phyloP scores from a whole-genome alignment of 768 basidiomycete species.

The Dendrothele bispora region DNA sequence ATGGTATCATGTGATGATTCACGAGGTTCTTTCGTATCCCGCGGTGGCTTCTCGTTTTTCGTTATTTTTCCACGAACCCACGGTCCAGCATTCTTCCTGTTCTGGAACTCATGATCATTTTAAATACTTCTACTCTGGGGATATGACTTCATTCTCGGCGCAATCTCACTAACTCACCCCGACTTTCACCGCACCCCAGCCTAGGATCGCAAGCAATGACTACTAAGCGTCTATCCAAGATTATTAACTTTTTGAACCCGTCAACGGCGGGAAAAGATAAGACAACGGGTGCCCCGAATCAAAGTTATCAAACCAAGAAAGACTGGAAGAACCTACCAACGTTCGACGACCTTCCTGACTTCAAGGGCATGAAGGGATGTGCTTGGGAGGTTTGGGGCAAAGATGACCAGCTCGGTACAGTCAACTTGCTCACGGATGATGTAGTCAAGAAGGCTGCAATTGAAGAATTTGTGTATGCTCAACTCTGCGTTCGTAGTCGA shows the following conservation, averaged over 20 bases:
- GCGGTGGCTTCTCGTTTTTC: no score
- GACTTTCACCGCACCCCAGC: no score
- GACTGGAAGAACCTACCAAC: slow-evolving; percentile 4
- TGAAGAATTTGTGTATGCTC: slow-evolving; percentile 54
- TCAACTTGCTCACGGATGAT: slow-evolving; percentile 63
- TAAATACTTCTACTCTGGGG: no score
- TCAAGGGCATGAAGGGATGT: slow-evolving; percentile 49
- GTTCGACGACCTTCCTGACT: slow-evolving; percentile 36
- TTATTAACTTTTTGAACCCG: slow-evolving; percentile 3
- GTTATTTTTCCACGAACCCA: no score
- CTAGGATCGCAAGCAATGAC: no score
- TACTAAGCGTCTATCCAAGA: slow-evolving; percentile 3
- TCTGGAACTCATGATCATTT: no score
- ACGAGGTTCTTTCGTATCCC: no score
- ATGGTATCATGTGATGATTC: no score
- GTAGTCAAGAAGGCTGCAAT: slow-evolving; percentile 58
- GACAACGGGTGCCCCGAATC: neutral
- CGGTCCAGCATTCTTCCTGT: no score
- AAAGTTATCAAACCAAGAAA: no score
- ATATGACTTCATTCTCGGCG: no score
- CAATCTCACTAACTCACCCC: no score
- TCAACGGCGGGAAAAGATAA: neutral
- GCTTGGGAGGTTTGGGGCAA: slow-evolving; percentile 71
- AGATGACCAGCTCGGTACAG: slow-evolving; percentile 65
- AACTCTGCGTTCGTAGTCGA: neutral